A percentile compares a stretch with the other conserved stretches of the same genome.
Evolutionary conservation across 179 eudicot species (phyloP).

Genomic region (Vitellaria paradoxa): DNA sequence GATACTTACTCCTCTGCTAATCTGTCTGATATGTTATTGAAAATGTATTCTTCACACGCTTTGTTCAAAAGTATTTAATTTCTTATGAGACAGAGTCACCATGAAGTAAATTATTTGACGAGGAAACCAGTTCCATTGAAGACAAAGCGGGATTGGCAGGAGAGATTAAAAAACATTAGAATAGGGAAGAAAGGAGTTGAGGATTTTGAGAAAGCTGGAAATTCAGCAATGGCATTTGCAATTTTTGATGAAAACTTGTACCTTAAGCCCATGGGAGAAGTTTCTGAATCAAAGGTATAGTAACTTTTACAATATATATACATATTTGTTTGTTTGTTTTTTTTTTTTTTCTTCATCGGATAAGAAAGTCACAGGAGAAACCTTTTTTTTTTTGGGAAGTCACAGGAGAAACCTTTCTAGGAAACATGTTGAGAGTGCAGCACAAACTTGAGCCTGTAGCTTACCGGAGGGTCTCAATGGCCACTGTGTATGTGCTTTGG

Average conservation of each 20-base stretch:
- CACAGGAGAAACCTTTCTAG: too few relatives aligned
- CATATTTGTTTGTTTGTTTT: too few relatives aligned
- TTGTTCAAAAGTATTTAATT: too few relatives aligned
- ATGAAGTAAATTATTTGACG: constrained; percentile 40
- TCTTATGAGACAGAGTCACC: constrained; percentile 34
- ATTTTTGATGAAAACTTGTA: constrained; percentile 60
- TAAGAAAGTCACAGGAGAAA: too few relatives aligned
- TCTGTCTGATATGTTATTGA: neutral
- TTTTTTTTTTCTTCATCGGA: neutral
- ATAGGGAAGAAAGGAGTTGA: constrained; percentile 59
- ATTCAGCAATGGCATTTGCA: constrained; percentile 49
- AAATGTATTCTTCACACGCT: neutral
- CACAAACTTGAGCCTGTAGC: neutral
- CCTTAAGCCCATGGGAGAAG: constrained; percentile 38
- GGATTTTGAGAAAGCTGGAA: constrained; percentile 59
- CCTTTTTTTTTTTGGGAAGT: too few relatives aligned
- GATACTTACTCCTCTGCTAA: neutral
- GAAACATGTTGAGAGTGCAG: neutral
- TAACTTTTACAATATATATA: neutral
- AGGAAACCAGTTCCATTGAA: constrained; percentile 60
- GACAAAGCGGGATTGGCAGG: constrained; percentile 89
- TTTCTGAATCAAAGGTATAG: constrained; percentile 50
- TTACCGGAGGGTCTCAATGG: too few relatives aligned
- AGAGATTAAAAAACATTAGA: constrained; percentile 65
- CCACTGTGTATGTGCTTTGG: too few relatives aligned